Evolutionary conservation across 1,284 basidiomycete species (phyloP).

Genomic region (Rhizoctonia solani): DNA sequence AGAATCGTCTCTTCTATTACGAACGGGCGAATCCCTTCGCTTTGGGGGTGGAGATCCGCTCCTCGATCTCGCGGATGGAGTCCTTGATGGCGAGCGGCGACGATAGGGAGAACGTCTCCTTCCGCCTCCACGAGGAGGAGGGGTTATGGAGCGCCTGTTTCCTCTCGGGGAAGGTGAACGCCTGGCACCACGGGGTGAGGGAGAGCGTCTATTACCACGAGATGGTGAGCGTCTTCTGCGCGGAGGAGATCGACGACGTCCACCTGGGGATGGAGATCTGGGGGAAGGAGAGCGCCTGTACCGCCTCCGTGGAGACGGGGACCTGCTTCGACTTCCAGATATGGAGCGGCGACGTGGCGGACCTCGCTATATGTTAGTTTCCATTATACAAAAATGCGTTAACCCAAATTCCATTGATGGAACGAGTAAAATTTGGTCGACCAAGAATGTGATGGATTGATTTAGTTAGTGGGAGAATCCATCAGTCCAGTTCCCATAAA

Average conservation of each 20-base stretch:
- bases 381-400: too few species aligned
- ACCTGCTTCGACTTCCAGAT: conserved; percentile 19
- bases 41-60: conserved; percentile 1
- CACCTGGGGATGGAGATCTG: conserved; percentile 12
- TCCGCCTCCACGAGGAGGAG: conserved; percentile 20
- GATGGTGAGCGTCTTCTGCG: conserved; percentile 8
- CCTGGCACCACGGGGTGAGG: conserved; percentile 26
- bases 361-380: neutral
- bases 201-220: neutral
- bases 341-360: conserved; percentile 12
- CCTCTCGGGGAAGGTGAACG: conserved; percentile 6
- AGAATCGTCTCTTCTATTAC: neutral
- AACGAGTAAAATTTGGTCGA: neutral
- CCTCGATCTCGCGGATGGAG: conserved; percentile 3
- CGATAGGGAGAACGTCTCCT: conserved; percentile 29
- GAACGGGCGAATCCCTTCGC: neutral
- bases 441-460: too few species aligned
- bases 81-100: conserved; percentile 17
- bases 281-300: conserved; percentile 22
- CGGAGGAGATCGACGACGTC: conserved; percentile 20
- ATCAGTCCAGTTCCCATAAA: too few species aligned
- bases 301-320: neutral
- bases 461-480: too few species aligned
- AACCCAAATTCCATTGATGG: too few species aligned
- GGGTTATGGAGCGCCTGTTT: conserved; percentile 22